Base-by-base conservation (phyloP, 169 alveolate species). In the Eimeria sp. region DNA sequence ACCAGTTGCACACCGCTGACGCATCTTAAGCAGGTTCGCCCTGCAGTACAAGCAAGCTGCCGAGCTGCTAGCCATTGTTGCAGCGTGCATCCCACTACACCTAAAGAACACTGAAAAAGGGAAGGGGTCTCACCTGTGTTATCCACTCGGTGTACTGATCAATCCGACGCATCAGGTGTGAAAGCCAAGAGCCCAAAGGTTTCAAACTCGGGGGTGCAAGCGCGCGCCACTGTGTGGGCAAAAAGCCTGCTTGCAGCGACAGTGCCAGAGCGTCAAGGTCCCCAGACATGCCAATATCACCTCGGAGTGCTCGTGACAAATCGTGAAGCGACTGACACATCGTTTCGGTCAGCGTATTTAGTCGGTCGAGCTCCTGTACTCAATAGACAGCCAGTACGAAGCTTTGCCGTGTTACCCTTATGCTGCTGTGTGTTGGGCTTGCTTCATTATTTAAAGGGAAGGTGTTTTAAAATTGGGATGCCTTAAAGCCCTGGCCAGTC, bases 211-310 rank as follows among this genome's bases (percentile, higher is more conserved):
- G 98, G 22, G 99, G 99, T 14, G 99, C 98, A 47, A 98, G 97
- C 45, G 88, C 92, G 75, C 98, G 96, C 99, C 99, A 99, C 87
- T 92, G 96, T 43, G 75, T 63, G 45, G 99, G 99, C 34, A 98
- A 92, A 96, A 98, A 97, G 88, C 99, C 97, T 84, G 98, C 98
- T 95, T 97, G 97, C 34, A 99, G 96, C 30, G 99, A 94, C 72
- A 95, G 92, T 49, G 99, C 98, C 9, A 98, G 96, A 45, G 98
- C 99, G 92, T 99, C 99, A 40, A 98, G 98, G 75, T 98, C 99
- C 87, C 97, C 97, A 88, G 98, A 98, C 99, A 99, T 98, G 95
- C 99, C 99, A 83, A 98, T 98, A 96, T 99, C 99, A 80, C 99
- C 99, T 90, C 98, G 97, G 61, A 98, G 97, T 18, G 99, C 99